phyloP scores from a whole-genome alignment of 2,329 filamentous ascomycete species.

The Ambrosiella cleistominuta region DNA sequence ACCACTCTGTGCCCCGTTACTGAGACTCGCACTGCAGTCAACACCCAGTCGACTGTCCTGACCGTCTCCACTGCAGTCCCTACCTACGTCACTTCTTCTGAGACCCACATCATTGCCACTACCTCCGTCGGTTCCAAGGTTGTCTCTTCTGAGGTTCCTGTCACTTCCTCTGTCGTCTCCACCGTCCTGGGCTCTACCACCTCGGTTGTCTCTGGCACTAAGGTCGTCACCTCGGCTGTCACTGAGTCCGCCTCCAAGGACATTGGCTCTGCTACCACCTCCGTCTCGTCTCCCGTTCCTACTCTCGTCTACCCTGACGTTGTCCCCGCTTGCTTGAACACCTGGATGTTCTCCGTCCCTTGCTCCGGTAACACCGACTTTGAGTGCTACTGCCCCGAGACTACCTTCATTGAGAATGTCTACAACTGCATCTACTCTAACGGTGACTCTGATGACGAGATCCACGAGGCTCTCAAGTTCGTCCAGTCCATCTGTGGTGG shows the following conservation, averaged over 20 bases:
- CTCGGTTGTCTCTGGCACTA: slow-evolving; percentile 29
- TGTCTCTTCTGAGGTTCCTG: slow-evolving; percentile 31
- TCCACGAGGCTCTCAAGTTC: slow-evolving; percentile 58
- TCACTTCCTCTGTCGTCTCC: slow-evolving; percentile 30
- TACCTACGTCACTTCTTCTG: slow-evolving; percentile 13
- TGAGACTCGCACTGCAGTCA: slow-evolving; percentile 29
- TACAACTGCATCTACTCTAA: slow-evolving; percentile 68
- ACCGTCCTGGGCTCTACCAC: slow-evolving; percentile 30
- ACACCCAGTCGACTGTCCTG: slow-evolving; percentile 17
- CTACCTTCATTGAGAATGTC: slow-evolving; percentile 59
- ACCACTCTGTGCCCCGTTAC: slow-evolving; percentile 46
- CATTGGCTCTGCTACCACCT: slow-evolving; percentile 23
- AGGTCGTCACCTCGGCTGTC: slow-evolving; percentile 30
- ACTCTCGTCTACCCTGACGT: slow-evolving; percentile 46
- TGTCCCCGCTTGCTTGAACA: slow-evolving; percentile 80
- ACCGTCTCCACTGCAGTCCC: slow-evolving; percentile 9
- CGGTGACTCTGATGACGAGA: slow-evolving; percentile 46
- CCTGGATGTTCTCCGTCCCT: slow-evolving; percentile 57
- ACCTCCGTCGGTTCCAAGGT: slow-evolving; percentile 20
- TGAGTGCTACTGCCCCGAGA: slow-evolving; percentile 71
- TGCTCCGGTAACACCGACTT: slow-evolving; percentile 74
- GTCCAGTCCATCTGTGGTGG: slow-evolving; percentile 81
- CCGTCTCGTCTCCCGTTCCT: slow-evolving; percentile 16
- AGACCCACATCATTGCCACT: slow-evolving; percentile 13
- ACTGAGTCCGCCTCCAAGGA: slow-evolving; percentile 39